Evolutionary conservation across 345 rosid genomes (phyloP), one percentile per base, ranked within the genome.

Genomic region (Cardamine occulta): DNA sequence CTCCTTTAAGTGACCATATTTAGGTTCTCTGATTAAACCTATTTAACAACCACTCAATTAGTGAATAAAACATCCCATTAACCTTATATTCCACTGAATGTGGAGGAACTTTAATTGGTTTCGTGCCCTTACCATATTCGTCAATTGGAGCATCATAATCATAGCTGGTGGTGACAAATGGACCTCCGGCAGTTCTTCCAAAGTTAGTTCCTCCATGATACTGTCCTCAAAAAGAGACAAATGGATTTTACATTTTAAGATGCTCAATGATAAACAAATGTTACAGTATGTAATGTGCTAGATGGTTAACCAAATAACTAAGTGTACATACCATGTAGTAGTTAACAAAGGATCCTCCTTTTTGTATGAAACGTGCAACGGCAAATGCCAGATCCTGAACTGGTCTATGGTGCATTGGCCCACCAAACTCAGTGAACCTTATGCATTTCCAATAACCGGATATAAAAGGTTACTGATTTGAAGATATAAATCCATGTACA

Each of bases 201-300:
- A 96, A 96, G 83, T 93, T 96, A 67, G 99, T 96, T 65, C 99
- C 99, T 80, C 99, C 99, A 73, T 96, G 97, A 72, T 88, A 96
- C 99, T 96, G 86, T 82, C 85, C 66, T 48, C 67, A 80, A 81
- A 14, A 61, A 48, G 21, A 51, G 28, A 75, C 51, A 69, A 29
- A 29, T 19, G 40, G 23, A 63, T 15, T 18, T 14, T 63, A 9
- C 34, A 26, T 63, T 42, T 24, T 7, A 8, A 63, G 15, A 42
- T 42, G 53, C 9, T 45, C 14, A 79, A 44, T 58, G 47, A 42
- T 32, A 17, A 53, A 40, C 15, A 53, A 26, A 32, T 52, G 37
- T 31, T 60, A 67, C 17, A 58, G 13, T 17, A 7, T 35, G 54
- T 11, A 34, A 72, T 51, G 40, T n/a, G 48, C n/a, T 49, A 51